Evolutionary conservation across 495 filamentous ascomycete species (phyloP).

Genomic region (Pseudotulostoma volvatum): DNA sequence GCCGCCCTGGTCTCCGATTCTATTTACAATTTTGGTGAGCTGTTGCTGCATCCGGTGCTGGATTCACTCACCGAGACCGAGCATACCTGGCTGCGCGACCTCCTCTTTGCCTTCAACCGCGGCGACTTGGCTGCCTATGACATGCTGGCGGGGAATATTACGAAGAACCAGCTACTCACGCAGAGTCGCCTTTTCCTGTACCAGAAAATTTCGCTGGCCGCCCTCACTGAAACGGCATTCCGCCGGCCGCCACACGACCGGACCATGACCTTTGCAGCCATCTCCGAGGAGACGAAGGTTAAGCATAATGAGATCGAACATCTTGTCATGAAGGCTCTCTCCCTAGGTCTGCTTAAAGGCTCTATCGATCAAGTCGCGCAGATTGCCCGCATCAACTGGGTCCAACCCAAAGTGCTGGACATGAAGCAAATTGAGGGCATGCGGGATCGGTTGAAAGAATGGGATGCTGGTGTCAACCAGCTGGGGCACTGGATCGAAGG

Average conservation of each 20-base stretch:
- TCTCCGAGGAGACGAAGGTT: constrained; percentile 85
- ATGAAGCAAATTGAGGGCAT: constrained; percentile 92
- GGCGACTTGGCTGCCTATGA: constrained; percentile 82
- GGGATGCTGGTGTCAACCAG: constrained; percentile 47
- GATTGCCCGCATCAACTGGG: constrained; percentile 92
- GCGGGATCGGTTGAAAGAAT: constrained; percentile 73
- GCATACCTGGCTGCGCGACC: constrained; percentile 73
- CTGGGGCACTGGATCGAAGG: constrained; percentile 89
- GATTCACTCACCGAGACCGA: constrained; percentile 53
- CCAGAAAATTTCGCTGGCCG: constrained; percentile 93
- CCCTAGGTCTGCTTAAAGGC: constrained; percentile 72
- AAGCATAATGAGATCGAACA: constrained; percentile 85
- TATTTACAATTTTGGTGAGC: constrained; percentile 99
- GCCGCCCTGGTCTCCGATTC: constrained; percentile 82
- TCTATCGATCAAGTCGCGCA: constrained; percentile 94
- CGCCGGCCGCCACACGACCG: constrained; percentile 88
- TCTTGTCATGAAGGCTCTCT: constrained; percentile 95
- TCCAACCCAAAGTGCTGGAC: constrained; percentile 72
- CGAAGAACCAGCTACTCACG: constrained; percentile 59
- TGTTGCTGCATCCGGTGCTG: constrained; percentile 91
- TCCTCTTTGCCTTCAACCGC: constrained; percentile 94
- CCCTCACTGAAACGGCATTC: constrained; percentile 93
- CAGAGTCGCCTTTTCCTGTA: constrained; percentile 69
- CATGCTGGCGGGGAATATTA: constrained; percentile 58
- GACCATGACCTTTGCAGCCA: constrained; percentile 75